phyloP scores from a whole-genome alignment of 1,139 yeast genomes.

The Candida buenavistaensis region DNA sequence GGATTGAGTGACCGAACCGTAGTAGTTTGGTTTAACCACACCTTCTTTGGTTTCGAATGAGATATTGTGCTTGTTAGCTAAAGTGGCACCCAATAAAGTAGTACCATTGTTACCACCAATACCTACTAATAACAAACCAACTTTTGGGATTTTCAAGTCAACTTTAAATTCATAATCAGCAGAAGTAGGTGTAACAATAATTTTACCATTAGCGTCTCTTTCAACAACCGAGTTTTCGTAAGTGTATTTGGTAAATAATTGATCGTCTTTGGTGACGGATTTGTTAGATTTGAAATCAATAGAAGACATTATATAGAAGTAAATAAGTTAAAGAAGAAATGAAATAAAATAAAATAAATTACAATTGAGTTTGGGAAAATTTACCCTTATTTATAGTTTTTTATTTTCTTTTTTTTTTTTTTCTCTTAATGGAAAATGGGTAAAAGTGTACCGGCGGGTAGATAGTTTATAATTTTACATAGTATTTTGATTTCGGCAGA shows the following conservation, averaged over 20 bases:
- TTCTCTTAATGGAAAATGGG: background rate
- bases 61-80: conserved; percentile 81
- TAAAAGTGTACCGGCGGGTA: background rate
- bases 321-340: conserved; percentile 3
- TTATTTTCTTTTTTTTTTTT: background rate
- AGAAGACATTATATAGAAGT: conserved; percentile 18
- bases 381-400: background rate
- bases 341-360: conserved; percentile 1
- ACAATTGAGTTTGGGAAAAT: background rate
- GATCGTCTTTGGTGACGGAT: conserved; percentile 56
- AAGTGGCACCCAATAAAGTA: conserved; percentile 79
- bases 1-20: conserved; percentile 94
- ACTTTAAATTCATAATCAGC: conserved; percentile 84
- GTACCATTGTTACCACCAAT: conserved; percentile 97
- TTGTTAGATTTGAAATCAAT: conserved; percentile 65
- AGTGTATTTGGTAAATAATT: conserved; percentile 68
- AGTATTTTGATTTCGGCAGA: conserved; percentile 1
- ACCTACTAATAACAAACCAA: conserved; percentile 90
- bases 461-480: background rate
- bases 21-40: conserved; percentile 77
- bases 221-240: conserved; percentile 33
- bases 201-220: conserved; percentile 54
- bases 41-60: conserved; percentile 85
- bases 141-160: conserved; percentile 78
- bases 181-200: conserved; percentile 69